Evolutionary conservation across 768 basidiomycete genomes (phyloP).

Genomic region (Tulasnella sp.): DNA sequence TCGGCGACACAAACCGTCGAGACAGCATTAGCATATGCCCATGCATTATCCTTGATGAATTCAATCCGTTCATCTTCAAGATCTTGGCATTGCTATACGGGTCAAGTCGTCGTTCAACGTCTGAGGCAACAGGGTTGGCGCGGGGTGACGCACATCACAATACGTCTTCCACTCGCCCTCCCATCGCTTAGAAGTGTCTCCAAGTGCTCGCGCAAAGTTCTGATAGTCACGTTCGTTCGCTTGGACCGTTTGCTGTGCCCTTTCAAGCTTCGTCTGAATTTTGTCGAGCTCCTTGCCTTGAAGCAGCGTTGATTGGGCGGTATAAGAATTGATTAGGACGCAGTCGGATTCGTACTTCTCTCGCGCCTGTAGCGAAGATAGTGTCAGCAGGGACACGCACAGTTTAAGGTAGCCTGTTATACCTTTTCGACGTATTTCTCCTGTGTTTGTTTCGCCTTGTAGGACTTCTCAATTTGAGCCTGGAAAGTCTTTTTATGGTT

Average conservation of each 20-base stretch:
- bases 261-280: constrained; percentile 74
- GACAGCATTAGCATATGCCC: constrained; percentile 94
- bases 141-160: constrained; percentile 46
- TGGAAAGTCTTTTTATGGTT: constrained; percentile 67
- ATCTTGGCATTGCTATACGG: constrained; percentile 62
- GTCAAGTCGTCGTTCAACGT: neutral
- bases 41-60: constrained; percentile 89
- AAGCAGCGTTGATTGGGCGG: constrained; percentile 78
- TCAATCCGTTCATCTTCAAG: constrained; percentile 91
- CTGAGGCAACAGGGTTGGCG: neutral
- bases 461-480: constrained; percentile 72
- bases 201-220: constrained; percentile 70
- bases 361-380: constrained; percentile 38
- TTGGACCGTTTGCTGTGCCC: constrained; percentile 79
- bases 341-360: constrained; percentile 93
- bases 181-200: constrained; percentile 76
- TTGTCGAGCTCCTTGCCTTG: constrained; percentile 93
- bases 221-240: constrained; percentile 86
- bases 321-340: constrained; percentile 84
- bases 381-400: neutral
- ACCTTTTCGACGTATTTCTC: constrained; percentile 71
- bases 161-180: constrained; percentile 89
- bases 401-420: neutral
- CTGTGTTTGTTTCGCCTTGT: constrained; percentile 79
- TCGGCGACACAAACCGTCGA: constrained; percentile 91